A percentile compares a stretch with the other conserved stretches of the same genome.
Conservation (phyloP, 495 filamentous ascomycete species). For the Hypoxylon intermedium region DNA sequence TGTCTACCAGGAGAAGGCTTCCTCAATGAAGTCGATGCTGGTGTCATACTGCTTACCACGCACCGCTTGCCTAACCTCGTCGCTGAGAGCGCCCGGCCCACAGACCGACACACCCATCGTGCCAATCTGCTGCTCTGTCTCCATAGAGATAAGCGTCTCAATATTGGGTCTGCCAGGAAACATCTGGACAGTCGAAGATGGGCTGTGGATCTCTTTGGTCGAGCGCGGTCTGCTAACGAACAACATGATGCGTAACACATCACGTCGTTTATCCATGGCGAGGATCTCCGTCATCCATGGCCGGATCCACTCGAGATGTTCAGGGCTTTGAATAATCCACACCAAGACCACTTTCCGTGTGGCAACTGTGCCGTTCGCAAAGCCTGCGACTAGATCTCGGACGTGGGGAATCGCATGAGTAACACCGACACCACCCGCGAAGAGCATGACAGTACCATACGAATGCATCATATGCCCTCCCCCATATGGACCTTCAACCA, state of each 20-base stretch:
- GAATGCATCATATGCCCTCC: conserved; percentile 70
- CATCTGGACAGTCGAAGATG: conserved; percentile 87
- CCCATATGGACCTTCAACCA: conserved; percentile 86
- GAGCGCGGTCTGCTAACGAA: conserved; percentile 87
- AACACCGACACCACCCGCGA: conserved; percentile 87
- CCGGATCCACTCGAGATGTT: conserved; percentile 90
- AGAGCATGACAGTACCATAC: conserved; percentile 85
- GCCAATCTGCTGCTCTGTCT: conserved; percentile 78
- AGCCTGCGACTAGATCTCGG: conserved; percentile 74
- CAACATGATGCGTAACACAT: conserved; percentile 82
- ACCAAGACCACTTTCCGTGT: conserved; percentile 81
- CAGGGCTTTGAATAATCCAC: conserved; percentile 88
- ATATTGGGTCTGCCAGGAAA: conserved; percentile 75
- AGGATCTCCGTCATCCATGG: conserved; percentile 96
- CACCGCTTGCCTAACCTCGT: conserved; percentile 80
- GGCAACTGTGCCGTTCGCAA: conserved; percentile 72
- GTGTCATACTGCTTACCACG: conserved; percentile 68
- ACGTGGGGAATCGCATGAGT: conserved; percentile 85
- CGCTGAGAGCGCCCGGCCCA: conserved; percentile 86
- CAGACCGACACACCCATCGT: conserved; percentile 88
- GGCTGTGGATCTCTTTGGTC: conserved; percentile 80
- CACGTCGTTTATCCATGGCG: conserved; percentile 78
- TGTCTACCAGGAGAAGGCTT: conserved; percentile 86
- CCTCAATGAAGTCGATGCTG: conserved; percentile 88
- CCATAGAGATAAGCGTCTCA: conserved; percentile 74